phyloP scores from a whole-genome alignment of 441 rosid genomes.

The Iberis amara region DNA sequence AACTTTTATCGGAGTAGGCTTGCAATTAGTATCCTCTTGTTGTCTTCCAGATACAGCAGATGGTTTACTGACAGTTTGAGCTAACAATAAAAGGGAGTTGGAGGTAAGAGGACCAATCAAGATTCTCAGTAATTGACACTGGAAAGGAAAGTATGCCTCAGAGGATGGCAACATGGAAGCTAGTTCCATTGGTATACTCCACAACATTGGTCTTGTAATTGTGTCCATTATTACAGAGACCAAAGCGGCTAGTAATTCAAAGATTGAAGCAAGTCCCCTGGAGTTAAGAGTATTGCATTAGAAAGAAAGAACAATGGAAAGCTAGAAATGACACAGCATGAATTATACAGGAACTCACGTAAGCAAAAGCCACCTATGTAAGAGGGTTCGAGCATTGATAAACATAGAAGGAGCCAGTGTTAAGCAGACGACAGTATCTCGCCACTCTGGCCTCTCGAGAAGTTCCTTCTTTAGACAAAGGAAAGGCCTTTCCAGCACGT shows the following conservation, averaged over 20 bases:
- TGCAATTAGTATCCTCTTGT: slow-evolving; percentile 20
- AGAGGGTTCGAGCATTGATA: slow-evolving; percentile 39
- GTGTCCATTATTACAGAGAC: slow-evolving; percentile 46
- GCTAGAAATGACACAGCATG: not conserved
- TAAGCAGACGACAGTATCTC: slow-evolving; percentile 20
- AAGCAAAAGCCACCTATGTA: slow-evolving; percentile 67
- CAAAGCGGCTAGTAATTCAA: slow-evolving; percentile 51
- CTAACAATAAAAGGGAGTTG: slow-evolving; percentile 37
- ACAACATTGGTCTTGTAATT: slow-evolving; percentile 56
- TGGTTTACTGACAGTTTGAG: slow-evolving; percentile 33
- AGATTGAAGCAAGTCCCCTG: slow-evolving; percentile 64
- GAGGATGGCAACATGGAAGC: slow-evolving; percentile 59
- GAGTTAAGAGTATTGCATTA: slow-evolving; percentile 15
- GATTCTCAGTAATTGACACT: slow-evolving; percentile 37
- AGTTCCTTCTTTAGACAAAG: slow-evolving; percentile 49
- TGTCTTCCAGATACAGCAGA: slow-evolving; percentile 24
- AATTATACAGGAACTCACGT: slow-evolving; percentile 43
- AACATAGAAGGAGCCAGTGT: slow-evolving; percentile 27
- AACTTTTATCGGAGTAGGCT: slow-evolving; percentile 28
- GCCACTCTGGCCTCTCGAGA: slow-evolving; percentile 56
- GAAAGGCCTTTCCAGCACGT: slow-evolving; percentile 53
- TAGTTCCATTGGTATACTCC: slow-evolving; percentile 60
- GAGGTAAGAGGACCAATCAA: slow-evolving; percentile 49
- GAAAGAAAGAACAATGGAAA: slow-evolving; percentile 4
- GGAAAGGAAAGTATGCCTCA: slow-evolving; percentile 57